phyloP scores from a whole-genome alignment of 2,329 filamentous ascomycete species.

The Cladosporium sp. region DNA sequence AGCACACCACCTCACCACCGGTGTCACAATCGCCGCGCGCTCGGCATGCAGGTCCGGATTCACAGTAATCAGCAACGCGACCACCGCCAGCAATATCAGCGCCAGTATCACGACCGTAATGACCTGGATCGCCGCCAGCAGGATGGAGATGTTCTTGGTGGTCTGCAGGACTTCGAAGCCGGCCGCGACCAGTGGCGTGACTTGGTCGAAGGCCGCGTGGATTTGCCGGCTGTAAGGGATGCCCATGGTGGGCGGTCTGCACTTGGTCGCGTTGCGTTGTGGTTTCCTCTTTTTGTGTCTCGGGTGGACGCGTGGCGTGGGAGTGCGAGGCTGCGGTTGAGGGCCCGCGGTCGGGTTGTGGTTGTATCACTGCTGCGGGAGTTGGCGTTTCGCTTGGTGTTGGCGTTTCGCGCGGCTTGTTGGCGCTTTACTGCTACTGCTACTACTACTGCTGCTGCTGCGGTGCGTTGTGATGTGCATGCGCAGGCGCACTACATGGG shows the following conservation, averaged over 20 bases:
- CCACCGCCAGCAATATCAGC: constrained; percentile 41
- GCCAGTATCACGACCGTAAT: constrained; percentile 45
- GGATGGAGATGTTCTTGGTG: constrained; percentile 51
- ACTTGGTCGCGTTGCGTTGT: background rate
- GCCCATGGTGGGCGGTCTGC: constrained; percentile 43
- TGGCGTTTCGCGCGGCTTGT: background rate
- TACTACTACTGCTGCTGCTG: background rate
- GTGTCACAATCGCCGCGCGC: constrained; percentile 45
- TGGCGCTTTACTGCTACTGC: background rate
- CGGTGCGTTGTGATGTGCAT: background rate
- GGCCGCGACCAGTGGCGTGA: constrained; percentile 52
- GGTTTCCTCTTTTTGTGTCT: background rate
- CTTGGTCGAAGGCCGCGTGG: constrained; percentile 53
- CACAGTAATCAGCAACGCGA: constrained; percentile 46
- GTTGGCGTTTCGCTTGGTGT: background rate
- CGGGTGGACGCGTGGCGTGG: background rate
- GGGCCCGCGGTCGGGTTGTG: background rate
- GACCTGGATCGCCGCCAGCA: constrained; percentile 51
- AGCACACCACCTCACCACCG: constrained; percentile 40
- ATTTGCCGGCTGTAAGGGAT: constrained; percentile 56
- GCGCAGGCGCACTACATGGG: background rate
- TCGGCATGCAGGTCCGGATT: constrained; percentile 52
- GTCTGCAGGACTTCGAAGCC: constrained; percentile 52
- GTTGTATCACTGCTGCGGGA: background rate
- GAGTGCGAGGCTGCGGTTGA: background rate